Percentiles rank a stretch among this genome's conserved stretches.
Evolutionary conservation across 2,329 filamentous ascomycete genomes (phyloP).

Genomic region (Aureobasidium sp.): DNA sequence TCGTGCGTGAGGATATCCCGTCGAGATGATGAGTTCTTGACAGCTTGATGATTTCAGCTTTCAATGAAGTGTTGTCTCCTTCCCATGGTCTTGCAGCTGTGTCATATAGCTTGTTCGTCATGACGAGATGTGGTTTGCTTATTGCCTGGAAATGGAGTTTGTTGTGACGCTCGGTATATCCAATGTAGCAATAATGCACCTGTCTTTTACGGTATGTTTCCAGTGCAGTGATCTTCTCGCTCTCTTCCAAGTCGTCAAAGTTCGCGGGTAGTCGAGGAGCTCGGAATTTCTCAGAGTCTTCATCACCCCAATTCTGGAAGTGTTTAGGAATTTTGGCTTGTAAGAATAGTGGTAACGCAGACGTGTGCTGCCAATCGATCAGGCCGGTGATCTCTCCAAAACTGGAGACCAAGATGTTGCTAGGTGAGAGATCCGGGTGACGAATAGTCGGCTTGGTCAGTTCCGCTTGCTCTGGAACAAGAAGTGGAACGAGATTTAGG

Average conservation of each 20-base stretch:
- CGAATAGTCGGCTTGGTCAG: too few species aligned
- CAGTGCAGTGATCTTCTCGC: too few species aligned
- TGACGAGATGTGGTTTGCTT: constrained; percentile 18
- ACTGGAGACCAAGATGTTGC: constrained; percentile 20
- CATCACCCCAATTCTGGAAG: constrained; percentile 46
- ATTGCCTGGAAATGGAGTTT: constrained; percentile 22
- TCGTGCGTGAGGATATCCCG: too few species aligned
- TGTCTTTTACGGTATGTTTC: too few species aligned
- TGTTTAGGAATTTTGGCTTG: constrained; percentile 40
- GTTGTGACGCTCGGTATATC: too few species aligned
- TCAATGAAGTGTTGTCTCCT: constrained; percentile 25
- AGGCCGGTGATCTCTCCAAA: constrained; percentile 37
- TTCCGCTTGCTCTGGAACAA: too few species aligned
- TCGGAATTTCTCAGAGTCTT: background rate
- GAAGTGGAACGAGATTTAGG: too few species aligned
- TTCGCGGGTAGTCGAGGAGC: constrained; percentile 10
- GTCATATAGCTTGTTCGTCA: constrained; percentile 17
- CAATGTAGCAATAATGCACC: too few species aligned
- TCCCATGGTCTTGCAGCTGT: constrained; percentile 24
- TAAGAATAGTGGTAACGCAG: constrained; percentile 42
- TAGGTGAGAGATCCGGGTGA: too few species aligned
- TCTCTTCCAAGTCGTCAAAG: too few species aligned
- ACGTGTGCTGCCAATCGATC: constrained; percentile 48
- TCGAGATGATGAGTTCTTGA: too few species aligned
- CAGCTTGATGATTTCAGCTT: too few species aligned